Evolutionary conservation across 768 basidiomycete genomes (phyloP).

Genomic region (Kwoniella dendrophila): DNA sequence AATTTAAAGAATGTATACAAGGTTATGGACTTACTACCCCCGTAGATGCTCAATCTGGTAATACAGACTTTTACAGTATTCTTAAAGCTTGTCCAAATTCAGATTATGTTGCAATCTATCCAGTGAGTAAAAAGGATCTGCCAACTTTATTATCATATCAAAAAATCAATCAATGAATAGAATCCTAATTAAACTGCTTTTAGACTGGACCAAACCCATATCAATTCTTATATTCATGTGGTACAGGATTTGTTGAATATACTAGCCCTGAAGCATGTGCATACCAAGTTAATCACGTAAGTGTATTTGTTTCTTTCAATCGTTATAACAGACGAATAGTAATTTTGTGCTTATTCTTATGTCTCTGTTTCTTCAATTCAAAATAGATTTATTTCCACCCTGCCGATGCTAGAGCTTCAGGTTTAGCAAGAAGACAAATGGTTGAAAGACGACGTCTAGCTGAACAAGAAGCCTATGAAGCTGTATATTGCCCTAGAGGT

Average conservation of each 20-base stretch:
- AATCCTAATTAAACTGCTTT: background rate
- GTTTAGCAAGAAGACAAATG: background rate
- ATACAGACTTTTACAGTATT: background rate
- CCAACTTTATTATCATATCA: background rate
- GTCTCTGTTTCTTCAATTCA: background rate
- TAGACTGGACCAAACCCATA: background rate
- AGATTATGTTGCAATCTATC: background rate
- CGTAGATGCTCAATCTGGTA: background rate
- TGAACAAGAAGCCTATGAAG: background rate
- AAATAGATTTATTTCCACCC: background rate
- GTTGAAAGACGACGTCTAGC: constrained; percentile 1
- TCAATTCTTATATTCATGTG: background rate
- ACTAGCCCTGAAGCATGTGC: background rate
- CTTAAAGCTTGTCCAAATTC: background rate
- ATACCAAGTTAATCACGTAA: background rate
- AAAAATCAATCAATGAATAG: background rate
- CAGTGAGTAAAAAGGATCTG: background rate
- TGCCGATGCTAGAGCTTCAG: background rate
- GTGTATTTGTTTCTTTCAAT: background rate
- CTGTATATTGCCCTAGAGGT: background rate
- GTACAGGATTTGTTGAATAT: background rate
- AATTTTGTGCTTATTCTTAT: background rate
- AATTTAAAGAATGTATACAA: background rate
- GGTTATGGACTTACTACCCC: background rate
- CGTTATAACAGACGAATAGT: too few species aligned